phyloP scores from a whole-genome alignment of 208 protist genomes.

The Herpetomonas samuelpessoai region DNA sequence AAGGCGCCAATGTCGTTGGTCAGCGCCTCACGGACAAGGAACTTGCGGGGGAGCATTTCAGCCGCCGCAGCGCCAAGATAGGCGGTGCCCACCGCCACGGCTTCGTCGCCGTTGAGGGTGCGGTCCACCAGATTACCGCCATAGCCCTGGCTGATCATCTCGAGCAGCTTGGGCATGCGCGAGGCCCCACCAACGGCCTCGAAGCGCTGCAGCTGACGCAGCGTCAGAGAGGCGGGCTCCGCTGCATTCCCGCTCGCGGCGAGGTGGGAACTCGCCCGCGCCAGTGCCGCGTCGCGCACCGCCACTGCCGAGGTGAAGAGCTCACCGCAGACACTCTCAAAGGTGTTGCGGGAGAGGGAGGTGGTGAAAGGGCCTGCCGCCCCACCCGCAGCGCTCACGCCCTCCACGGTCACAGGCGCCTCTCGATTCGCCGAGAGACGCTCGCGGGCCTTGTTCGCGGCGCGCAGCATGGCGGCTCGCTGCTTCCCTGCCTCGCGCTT shows the following conservation, averaged over 20 bases:
- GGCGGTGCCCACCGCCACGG: constrained; percentile 62
- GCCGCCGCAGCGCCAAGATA: constrained; percentile 38
- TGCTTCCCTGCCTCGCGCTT: constrained; percentile 25
- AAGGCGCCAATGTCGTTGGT: constrained; percentile 45
- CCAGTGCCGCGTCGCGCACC: constrained; percentile 32
- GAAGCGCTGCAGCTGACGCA: constrained; percentile 29
- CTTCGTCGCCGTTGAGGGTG: constrained; percentile 88
- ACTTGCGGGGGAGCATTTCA: constrained; percentile 7
- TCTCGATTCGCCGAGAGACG: constrained; percentile 88
- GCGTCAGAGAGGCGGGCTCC: not conserved
- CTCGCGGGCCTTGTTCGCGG: constrained; percentile 80
- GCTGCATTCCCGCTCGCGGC: constrained; percentile 25
- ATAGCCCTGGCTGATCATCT: constrained; percentile 46
- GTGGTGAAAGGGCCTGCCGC: constrained; percentile 30
- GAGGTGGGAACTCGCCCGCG: not conserved
- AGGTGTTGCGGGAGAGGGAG: constrained; percentile 44
- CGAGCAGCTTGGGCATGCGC: constrained; percentile 73
- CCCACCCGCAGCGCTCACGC: constrained; percentile 41
- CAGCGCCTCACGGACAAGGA: constrained; percentile 41
- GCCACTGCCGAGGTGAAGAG: constrained; percentile 40
- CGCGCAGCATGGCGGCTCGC: constrained; percentile 73
- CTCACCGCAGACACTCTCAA: constrained; percentile 63
- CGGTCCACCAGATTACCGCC: constrained; percentile 42
- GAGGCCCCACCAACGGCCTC: constrained; percentile 83
- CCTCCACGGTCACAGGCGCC: constrained; percentile 75